Evolutionary conservation across 2,329 filamentous ascomycete genomes (phyloP).

Genomic region (Alternaria arbusti): DNA sequence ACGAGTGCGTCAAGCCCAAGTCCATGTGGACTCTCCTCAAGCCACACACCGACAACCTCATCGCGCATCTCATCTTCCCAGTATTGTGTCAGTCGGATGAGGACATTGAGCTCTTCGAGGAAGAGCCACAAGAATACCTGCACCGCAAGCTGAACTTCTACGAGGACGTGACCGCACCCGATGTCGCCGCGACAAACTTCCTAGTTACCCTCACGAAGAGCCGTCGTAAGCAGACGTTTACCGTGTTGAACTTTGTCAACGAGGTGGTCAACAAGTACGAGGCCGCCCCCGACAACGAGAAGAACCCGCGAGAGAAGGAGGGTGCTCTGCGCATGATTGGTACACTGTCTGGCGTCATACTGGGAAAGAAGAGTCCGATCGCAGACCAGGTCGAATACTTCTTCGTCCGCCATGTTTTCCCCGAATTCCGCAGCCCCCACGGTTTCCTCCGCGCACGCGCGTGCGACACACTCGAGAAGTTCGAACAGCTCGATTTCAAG

Average conservation of each 20-base stretch:
- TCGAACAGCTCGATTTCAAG: constrained; percentile 96
- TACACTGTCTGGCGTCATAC: constrained; percentile 88
- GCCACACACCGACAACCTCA: constrained; percentile 88
- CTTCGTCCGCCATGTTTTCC: constrained; percentile 97
- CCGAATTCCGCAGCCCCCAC: constrained; percentile 90
- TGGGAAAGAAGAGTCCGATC: constrained; percentile 98
- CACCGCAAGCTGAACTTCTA: constrained; percentile 98
- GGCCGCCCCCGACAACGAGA: constrained; percentile 79
- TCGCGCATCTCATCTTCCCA: constrained; percentile 94
- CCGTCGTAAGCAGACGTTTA: constrained; percentile 93
- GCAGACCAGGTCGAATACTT: constrained; percentile 98
- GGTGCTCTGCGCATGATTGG: constrained; percentile 97
- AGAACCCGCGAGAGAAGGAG: constrained; percentile 94
- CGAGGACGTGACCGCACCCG: constrained; percentile 93
- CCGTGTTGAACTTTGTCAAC: constrained; percentile 94
- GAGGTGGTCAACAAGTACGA: constrained; percentile 94
- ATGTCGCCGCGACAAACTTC: constrained; percentile 96
- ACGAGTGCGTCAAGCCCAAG: constrained; percentile 97
- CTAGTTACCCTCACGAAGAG: constrained; percentile 92
- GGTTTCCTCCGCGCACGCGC: constrained; percentile 93
- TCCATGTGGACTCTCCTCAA: constrained; percentile 95
- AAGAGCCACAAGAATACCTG: constrained; percentile 94
- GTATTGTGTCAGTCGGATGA: constrained; percentile 91
- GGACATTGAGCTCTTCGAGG: constrained; percentile 90
- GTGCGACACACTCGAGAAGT: constrained; percentile 97